phyloP scores from a whole-genome alignment of 768 basidiomycete species.

The Panaeolus cyanescens region DNA sequence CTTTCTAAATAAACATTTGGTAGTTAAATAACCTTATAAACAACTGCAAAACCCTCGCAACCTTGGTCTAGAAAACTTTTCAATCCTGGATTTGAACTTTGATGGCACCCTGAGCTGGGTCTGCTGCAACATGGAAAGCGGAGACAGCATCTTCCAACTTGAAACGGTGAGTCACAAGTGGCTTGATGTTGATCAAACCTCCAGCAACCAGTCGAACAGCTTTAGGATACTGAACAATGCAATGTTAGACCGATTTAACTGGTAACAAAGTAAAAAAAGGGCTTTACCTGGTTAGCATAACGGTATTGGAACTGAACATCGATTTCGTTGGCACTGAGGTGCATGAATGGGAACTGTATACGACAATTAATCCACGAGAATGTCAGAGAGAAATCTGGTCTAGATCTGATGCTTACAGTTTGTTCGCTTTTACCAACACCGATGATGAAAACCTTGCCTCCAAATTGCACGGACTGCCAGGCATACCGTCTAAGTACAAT shows the following conservation, averaged over 20 bases:
- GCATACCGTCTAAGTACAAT: neutral
- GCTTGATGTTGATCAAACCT: slow-evolving; percentile 69
- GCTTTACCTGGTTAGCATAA: slow-evolving; percentile 59
- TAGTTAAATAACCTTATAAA: neutral
- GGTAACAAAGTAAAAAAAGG: neutral
- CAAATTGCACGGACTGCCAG: slow-evolving; percentile 59
- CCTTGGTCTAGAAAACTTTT: slow-evolving; percentile 6
- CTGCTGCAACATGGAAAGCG: slow-evolving; percentile 80
- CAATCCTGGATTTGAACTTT: slow-evolving; percentile 68
- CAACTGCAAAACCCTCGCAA: neutral
- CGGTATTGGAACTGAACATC: slow-evolving; percentile 71
- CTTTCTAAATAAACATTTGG: too few relatives aligned
- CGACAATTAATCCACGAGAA: slow-evolving; percentile 4
- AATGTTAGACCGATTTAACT: neutral
- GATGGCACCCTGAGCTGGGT: slow-evolving; percentile 66
- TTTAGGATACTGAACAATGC: slow-evolving; percentile 65
- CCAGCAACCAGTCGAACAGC: slow-evolving; percentile 83
- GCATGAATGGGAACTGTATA: slow-evolving; percentile 69
- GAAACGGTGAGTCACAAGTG: slow-evolving; percentile 81
- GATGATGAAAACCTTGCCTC: slow-evolving; percentile 70
- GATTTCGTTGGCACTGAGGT: slow-evolving; percentile 69
- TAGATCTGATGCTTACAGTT: slow-evolving; percentile 43
- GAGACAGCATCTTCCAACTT: slow-evolving; percentile 69
- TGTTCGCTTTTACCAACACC: slow-evolving; percentile 70
- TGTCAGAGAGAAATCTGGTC: neutral